Conservation (phyloP, 192 early-diverging fungal species). For the Umbelopsis isabellina region DNA sequence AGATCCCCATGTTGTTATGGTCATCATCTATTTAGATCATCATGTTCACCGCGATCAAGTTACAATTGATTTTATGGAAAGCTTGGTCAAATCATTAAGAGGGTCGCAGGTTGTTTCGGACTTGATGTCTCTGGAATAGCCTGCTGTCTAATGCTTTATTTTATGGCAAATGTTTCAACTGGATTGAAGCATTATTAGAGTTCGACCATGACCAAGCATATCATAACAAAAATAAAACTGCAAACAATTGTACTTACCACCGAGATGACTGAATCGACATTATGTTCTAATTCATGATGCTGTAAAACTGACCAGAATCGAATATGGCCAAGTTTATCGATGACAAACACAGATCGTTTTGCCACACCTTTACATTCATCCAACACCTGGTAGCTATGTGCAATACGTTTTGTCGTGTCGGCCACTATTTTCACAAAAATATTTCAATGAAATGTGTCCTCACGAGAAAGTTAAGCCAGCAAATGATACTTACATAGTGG, state of each 20-base stretch:
- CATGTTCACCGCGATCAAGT: constrained; percentile 47
- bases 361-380: constrained; percentile 22
- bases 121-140: constrained; percentile 30
- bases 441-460: neutral
- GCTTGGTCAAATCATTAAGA: constrained; percentile 30
- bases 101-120: constrained; percentile 34
- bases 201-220: neutral
- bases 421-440: constrained; percentile 22
- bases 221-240: neutral
- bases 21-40: constrained; percentile 54
- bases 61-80: constrained; percentile 48
- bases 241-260: constrained; percentile 18
- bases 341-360: constrained; percentile 20
- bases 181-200: constrained; percentile 2
- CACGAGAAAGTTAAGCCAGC: neutral
- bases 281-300: constrained; percentile 31
- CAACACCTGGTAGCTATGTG: constrained; percentile 22
- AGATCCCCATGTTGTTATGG: constrained; percentile 50
- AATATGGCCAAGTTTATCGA: constrained; percentile 27
- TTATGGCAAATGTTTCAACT: constrained; percentile 15
- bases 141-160: neutral
- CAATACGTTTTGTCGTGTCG: constrained; percentile 27
- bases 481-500: constrained; percentile 25
- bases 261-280: constrained; percentile 26
- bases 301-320: constrained; percentile 28